Base-by-base conservation (phyloP, 345 rosid genomes). In the Salix koriyanagi region DNA sequence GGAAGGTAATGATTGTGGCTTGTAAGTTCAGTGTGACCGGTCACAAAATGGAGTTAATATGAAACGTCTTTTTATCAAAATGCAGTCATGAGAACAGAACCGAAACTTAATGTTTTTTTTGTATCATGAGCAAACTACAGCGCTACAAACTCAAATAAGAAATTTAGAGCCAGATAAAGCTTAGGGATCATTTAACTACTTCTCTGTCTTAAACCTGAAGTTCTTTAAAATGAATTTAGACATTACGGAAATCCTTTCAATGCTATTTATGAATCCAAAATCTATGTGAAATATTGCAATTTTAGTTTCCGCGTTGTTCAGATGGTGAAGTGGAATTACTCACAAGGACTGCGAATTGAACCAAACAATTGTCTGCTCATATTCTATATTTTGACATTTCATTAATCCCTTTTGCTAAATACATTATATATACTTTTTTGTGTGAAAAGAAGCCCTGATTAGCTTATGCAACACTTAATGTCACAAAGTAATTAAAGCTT, bases 191-290 rank as follows among this genome's bases (percentile, higher is more conserved):
- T 23, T 54, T 14, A 50, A 44, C 72, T 67, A 6, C 3, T 34
- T 41, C 0, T 16, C 32, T 30, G n/a, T 23, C 44, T 65, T 28
- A 12, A 28, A 18, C 42, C 65, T 34, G 37, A 50, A 48, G 34
- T 56, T 18, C 19, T 10, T 44, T 42, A 14, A 42, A 26, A 26
- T 58, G 32, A 65, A 52, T n/a, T 14, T 50, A 13, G 23, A 52
- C 56, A n/a, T 1, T 15, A 25, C 48, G 25, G 8, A 19, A n/a
- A 7, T 67, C 15, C 41, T 67, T 34, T 7, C 4, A 10, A 30
- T 75, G 52, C 72, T 16, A 21, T 69, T 56, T 58, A 54, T 41
- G 13, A 67, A 67, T n/a, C 26, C 56, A 76, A 75, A 76, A 76
- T 41, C 48, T 37, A 18, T 9, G 36, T 21, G 37, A 41, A 12